Evolutionary conservation across 768 basidiomycete genomes (phyloP).

Genomic region (Termitomyces sp.): DNA sequence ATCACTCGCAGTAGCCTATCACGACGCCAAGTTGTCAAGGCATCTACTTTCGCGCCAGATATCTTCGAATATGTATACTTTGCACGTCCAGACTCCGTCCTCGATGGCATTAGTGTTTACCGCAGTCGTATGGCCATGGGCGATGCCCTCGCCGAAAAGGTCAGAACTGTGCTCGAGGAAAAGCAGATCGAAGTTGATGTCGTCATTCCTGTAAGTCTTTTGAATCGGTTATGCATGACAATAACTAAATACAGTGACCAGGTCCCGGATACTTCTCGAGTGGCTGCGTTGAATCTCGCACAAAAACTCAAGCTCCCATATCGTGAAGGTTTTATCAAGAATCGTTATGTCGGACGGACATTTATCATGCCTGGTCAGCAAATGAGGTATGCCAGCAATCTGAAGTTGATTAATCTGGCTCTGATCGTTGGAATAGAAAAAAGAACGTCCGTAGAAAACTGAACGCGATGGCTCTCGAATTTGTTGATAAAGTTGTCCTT

Average conservation of each 20-base stretch:
- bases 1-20: slow-evolving; percentile 79
- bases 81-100: slow-evolving; percentile 93
- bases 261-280: slow-evolving; percentile 96
- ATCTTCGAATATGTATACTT: slow-evolving; percentile 99
- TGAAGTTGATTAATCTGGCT: not conserved
- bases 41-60: slow-evolving; percentile 86
- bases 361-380: slow-evolving; percentile 99
- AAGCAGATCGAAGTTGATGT: slow-evolving; percentile 80
- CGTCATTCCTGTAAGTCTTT: slow-evolving; percentile 76
- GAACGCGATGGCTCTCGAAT: slow-evolving; percentile 98
- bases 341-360: slow-evolving; percentile 95
- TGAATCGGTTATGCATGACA: not conserved
- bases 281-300: slow-evolving; percentile 92
- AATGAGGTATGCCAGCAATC: slow-evolving; percentile 53
- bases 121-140: slow-evolving; percentile 99
- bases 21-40: slow-evolving; percentile 64
- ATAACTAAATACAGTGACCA: slow-evolving; percentile 16
- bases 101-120: slow-evolving; percentile 97
- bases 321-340: slow-evolving; percentile 98
- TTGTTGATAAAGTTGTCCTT: slow-evolving; percentile 85
- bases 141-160: slow-evolving; percentile 87
- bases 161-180: slow-evolving; percentile 62
- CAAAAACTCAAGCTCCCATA: slow-evolving; percentile 88
- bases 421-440: slow-evolving; percentile 38
- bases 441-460: slow-evolving; percentile 95